These are phyloP conservation scores for Coemansia sp. DNA, from an alignment of 192 early-diverging fungal species.

Conservation along the genomic window DNA sequence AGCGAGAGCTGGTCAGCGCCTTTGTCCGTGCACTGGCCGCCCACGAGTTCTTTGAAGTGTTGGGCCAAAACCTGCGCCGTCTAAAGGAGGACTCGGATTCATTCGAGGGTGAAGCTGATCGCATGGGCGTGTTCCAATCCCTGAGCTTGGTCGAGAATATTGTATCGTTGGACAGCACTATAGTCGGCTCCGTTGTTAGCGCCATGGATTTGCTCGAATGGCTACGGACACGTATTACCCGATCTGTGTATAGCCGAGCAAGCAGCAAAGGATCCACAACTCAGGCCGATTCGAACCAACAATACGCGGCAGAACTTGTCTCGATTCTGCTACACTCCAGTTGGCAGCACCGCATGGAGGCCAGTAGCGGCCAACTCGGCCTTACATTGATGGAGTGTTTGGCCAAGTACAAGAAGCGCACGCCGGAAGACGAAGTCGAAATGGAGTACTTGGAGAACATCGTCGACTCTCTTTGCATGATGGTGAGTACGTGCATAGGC, in stretches of 20 bases:
- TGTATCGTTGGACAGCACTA: slow-evolving; percentile 67
- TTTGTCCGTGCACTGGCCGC: slow-evolving; percentile 72
- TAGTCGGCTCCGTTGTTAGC: slow-evolving; percentile 66
- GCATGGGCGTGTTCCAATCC: slow-evolving; percentile 82
- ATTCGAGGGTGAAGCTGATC: slow-evolving; percentile 66
- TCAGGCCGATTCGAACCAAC: slow-evolving; percentile 72
- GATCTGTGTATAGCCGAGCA: slow-evolving; percentile 26
- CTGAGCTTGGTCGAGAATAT: slow-evolving; percentile 88
- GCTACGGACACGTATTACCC: slow-evolving; percentile 66
- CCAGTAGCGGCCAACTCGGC: slow-evolving; percentile 58
- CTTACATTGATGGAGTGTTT: slow-evolving; percentile 73
- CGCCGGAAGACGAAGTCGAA: slow-evolving; percentile 84
- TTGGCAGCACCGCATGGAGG: slow-evolving; percentile 53
- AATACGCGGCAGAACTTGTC: slow-evolving; percentile 84
- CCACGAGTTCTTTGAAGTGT: slow-evolving; percentile 68
- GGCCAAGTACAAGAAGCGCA: slow-evolving; percentile 62
- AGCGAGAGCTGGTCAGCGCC: slow-evolving; percentile 57
- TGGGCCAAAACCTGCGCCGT: slow-evolving; percentile 79
- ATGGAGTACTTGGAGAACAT: slow-evolving; percentile 92
- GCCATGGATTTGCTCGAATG: slow-evolving; percentile 73
- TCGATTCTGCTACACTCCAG: slow-evolving; percentile 80
- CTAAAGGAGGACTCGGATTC: slow-evolving; percentile 68
- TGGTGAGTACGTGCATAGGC: slow-evolving; percentile 66
- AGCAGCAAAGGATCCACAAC: neutral
- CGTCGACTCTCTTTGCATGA: slow-evolving; percentile 78